Evolutionary conservation across 805 yeast genomes (phyloP).

Genomic region (Deakozyma indianensis): DNA sequence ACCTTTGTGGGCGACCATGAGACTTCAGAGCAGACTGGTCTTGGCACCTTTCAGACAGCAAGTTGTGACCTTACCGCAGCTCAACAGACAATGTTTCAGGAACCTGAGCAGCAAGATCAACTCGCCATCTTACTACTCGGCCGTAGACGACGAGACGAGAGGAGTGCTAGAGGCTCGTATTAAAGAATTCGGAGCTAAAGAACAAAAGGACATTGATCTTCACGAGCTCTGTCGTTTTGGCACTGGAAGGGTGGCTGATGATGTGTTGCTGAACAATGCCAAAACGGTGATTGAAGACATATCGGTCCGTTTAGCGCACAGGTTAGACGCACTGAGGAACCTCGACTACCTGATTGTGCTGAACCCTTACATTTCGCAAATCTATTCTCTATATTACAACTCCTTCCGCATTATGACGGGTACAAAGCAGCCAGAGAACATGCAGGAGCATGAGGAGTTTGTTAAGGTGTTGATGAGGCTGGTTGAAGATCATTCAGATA

Average conservation of each 20-base stretch:
- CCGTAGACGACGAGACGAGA: slow-evolving; percentile 1
- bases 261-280: slow-evolving; percentile 19
- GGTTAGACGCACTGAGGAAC: slow-evolving; percentile 54
- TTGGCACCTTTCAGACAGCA: too few relatives aligned
- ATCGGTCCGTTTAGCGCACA: slow-evolving; percentile 37
- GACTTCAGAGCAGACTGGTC: too few relatives aligned
- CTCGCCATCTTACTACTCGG: not conserved
- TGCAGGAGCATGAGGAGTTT: slow-evolving; percentile 41
- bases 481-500: slow-evolving; percentile 69
- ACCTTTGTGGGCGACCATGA: too few relatives aligned
- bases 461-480: slow-evolving; percentile 40
- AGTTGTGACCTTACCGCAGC: too few relatives aligned
- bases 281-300: slow-evolving; percentile 12
- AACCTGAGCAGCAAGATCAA: too few relatives aligned
- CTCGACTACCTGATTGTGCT: slow-evolving; percentile 75
- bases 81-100: too few relatives aligned
- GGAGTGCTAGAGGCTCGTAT: not conserved
- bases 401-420: slow-evolving; percentile 42
- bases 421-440: slow-evolving; percentile 29
- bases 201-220: slow-evolving; percentile 11
- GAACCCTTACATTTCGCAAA: slow-evolving; percentile 73
- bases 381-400: slow-evolving; percentile 57
- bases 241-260: slow-evolving; percentile 8
- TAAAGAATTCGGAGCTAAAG: not conserved
- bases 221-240: slow-evolving; percentile 11